A percentile compares a stretch with the other conserved stretches of the same genome.
Evolutionary conservation across 208 protist genomes (phyloP).

Genomic region (Leishmania gerbilli): DNA sequence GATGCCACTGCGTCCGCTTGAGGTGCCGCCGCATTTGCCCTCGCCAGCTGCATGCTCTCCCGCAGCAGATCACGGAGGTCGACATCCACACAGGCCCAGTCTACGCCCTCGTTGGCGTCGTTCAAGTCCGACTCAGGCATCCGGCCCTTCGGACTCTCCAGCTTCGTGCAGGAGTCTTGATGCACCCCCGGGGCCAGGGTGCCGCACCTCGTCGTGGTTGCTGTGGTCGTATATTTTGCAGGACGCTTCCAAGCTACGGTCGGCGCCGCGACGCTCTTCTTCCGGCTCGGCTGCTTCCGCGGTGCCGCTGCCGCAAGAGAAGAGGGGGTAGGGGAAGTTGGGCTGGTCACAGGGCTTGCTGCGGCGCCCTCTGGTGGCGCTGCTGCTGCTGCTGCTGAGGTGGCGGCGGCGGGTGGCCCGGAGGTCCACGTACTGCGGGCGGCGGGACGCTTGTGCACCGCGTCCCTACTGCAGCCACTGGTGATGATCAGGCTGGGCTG

Average conservation of each 20-base stretch:
- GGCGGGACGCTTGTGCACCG: neutral
- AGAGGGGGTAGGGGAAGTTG: neutral
- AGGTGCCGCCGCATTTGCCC: neutral
- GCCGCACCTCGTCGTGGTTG: neutral
- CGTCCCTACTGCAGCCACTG: neutral
- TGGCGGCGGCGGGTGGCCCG: neutral
- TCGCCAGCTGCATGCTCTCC: neutral
- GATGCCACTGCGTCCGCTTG: neutral
- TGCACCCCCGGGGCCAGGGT: neutral
- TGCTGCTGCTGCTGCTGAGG: neutral
- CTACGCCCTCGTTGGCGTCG: neutral
- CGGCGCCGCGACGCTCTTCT: neutral
- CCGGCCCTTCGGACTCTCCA: neutral
- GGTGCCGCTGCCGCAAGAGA: neutral
- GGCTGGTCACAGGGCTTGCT: neutral
- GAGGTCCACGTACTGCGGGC: neutral
- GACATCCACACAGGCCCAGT: constrained; percentile 7
- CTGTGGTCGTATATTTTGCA: neutral
- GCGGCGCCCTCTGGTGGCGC: neutral
- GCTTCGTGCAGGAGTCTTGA: neutral
- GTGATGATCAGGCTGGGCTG: neutral
- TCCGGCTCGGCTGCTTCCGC: neutral
- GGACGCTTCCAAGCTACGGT: neutral
- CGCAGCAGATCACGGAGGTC: constrained; percentile 4
- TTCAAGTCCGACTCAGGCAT: neutral